These are phyloP conservation scores for Barnettozyma sucrosica DNA, from an alignment of 805 yeast species.

Conservation along the genomic window DNA sequence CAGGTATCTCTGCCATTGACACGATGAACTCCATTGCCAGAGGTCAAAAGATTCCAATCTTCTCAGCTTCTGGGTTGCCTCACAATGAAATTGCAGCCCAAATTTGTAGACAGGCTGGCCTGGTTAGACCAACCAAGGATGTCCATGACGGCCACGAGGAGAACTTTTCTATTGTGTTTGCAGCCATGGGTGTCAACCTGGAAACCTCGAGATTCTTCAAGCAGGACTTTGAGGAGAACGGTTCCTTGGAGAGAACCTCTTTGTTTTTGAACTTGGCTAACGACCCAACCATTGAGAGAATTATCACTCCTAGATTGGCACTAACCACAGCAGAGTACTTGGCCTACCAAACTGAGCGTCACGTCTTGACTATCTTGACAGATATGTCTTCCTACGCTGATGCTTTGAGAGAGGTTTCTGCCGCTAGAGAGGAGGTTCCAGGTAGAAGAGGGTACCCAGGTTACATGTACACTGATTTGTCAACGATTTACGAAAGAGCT, in stretches of 20 bases:
- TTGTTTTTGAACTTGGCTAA: constrained; percentile 96
- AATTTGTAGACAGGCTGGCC: constrained; percentile 98
- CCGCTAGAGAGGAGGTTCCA: constrained; percentile 99
- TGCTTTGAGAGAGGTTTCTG: constrained; percentile 98
- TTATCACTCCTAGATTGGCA: constrained; percentile 98
- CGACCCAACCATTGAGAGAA: constrained; percentile 99
- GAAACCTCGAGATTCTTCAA: constrained; percentile 98
- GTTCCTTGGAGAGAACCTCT: constrained; percentile 95
- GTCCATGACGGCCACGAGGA: constrained; percentile 99
- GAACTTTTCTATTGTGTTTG: constrained; percentile 97
- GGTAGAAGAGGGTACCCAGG: constrained; percentile 99
- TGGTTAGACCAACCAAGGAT: constrained; percentile 98
- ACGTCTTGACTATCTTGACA: constrained; percentile 93
- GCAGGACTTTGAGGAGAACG: constrained; percentile 99
- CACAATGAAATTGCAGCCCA: constrained; percentile 99
- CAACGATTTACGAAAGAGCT: constrained; percentile 98
- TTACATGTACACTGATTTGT: constrained; percentile 99
- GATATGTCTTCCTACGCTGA: constrained; percentile 99
- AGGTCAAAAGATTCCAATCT: constrained; percentile 99
- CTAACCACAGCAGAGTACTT: constrained; percentile 97
- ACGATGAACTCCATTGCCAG: constrained; percentile 99
- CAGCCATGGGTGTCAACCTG: constrained; percentile 99
- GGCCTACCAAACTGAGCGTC: constrained; percentile 99
- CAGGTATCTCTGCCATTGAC: constrained; percentile 98
- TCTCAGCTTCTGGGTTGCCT: constrained; percentile 98